Conservation (phyloP, 2,329 filamentous ascomycete genomes). For the Talaromyces sp. region DNA sequence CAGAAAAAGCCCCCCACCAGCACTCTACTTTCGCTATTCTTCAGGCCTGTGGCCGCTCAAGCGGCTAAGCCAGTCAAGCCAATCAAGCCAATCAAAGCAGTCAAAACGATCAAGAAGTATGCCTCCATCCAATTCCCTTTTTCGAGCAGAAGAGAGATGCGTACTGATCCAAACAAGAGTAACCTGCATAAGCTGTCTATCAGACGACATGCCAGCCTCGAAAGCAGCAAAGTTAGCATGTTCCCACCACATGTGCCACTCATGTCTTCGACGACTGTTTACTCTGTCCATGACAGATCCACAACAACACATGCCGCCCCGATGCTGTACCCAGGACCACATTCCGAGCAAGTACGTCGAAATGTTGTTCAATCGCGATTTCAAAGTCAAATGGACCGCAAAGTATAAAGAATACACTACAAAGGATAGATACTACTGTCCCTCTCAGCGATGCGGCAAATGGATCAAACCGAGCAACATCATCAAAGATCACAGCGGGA, state of each 20-base stretch:
- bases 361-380: constrained; percentile 65
- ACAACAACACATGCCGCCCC: constrained; percentile 74
- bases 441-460: constrained; percentile 66
- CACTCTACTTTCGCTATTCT: constrained; percentile 8
- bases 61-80: background rate
- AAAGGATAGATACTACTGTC: constrained; percentile 73
- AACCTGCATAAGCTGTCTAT: constrained; percentile 68
- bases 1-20: background rate
- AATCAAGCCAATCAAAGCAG: background rate
- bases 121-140: background rate
- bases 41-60: background rate
- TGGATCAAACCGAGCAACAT: constrained; percentile 75
- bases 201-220: constrained; percentile 60
- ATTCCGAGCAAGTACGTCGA: constrained; percentile 77
- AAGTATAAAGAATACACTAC: constrained; percentile 75
- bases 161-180: constrained; percentile 46
- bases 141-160: background rate
- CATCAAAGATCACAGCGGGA: constrained; percentile 50
- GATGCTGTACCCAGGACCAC: constrained; percentile 69
- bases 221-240: constrained; percentile 71
- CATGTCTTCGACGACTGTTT: constrained; percentile 71
- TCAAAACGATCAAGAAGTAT: constrained; percentile 6
- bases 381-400: constrained; percentile 76
- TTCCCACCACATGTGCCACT: constrained; percentile 74
- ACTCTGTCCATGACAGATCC: constrained; percentile 71